A percentile compares a stretch with the other conserved stretches of the same genome.
phyloP scores from a whole-genome alignment of 306 rosid species.

The Lablab purpureus region DNA sequence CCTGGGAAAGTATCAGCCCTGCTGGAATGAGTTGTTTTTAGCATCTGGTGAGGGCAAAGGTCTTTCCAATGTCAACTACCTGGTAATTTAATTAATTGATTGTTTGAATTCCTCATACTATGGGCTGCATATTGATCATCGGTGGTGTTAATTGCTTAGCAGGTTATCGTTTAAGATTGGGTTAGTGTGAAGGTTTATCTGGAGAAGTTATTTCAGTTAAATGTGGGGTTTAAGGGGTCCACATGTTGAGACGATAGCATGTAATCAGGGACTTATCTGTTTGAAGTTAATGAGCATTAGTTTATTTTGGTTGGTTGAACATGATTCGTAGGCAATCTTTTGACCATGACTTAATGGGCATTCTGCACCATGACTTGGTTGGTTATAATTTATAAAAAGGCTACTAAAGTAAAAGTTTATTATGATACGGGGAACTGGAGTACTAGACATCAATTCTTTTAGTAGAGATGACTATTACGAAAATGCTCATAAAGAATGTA shows the following conservation, averaged over 20 bases:
- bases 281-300: not conserved
- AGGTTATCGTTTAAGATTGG: conserved; percentile 15
- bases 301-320: conserved; percentile 5
- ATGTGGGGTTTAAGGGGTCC: conserved; percentile 2
- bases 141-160: not conserved
- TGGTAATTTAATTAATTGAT: conserved; percentile 54
- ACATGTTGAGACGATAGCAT: not conserved
- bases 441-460: not conserved
- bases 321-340: not conserved
- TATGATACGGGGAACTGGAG: not conserved
- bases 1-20: conserved; percentile 46
- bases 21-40: conserved; percentile 73
- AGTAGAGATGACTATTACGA: not conserved
- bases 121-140: not conserved
- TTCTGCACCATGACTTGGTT: not conserved
- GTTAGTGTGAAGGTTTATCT: conserved; percentile 8
- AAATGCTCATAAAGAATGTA: not conserved
- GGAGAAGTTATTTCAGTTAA: not conserved
- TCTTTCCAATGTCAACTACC: conserved; percentile 47
- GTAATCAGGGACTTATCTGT: not conserved
- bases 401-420: not conserved
- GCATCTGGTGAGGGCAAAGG: conserved; percentile 68
- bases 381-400: not conserved
- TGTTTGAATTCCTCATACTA: not conserved
- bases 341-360: too few species aligned